Percentiles rank a stretch among this genome's conserved stretches.
Conservation (phyloP, 1,284 basidiomycete genomes). For the Ustilago nuda region DNA sequence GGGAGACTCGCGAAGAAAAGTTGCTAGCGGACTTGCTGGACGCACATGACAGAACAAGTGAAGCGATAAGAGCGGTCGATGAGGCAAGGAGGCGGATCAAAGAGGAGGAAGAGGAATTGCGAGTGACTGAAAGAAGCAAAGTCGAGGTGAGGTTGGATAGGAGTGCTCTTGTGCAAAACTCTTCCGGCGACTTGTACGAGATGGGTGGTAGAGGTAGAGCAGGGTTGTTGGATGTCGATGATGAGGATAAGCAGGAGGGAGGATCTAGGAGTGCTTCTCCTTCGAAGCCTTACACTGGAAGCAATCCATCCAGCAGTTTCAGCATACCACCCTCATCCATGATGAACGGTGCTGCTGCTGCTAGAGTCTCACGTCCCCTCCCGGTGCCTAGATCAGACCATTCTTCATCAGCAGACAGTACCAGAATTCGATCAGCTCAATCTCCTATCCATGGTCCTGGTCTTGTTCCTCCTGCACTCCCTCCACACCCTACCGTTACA, state of each 20-base stretch:
- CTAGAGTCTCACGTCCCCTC: conserved; percentile 22
- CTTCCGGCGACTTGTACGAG: conserved; percentile 44
- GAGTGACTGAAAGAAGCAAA: conserved; percentile 50
- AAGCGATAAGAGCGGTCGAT: conserved; percentile 39
- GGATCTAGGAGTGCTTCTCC: conserved; percentile 11
- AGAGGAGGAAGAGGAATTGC: conserved; percentile 55
- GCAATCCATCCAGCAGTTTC: conserved; percentile 9
- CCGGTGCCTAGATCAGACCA: conserved; percentile 34
- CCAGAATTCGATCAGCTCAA: conserved; percentile 18
- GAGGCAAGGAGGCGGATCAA: conserved; percentile 32
- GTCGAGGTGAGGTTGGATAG: conserved; percentile 52
- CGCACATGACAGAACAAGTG: conserved; percentile 47
- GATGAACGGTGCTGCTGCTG: not conserved
- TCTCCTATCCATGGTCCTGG: not conserved
- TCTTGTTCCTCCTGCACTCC: conserved; percentile 4
- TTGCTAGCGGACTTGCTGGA: conserved; percentile 57
- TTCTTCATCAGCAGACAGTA: conserved; percentile 31
- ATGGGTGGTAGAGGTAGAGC: conserved; percentile 6
- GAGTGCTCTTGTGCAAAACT: conserved; percentile 34
- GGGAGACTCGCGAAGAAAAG: conserved; percentile 47
- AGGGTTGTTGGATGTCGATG: not conserved
- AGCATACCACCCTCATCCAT: not conserved
- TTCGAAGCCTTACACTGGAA: not conserved
- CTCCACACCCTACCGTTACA: not conserved
- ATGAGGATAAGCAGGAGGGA: not conserved